Percentiles rank a stretch among this genome's conserved stretches.
Conservation (phyloP, 129 eudicot genomes). For the Dittrichia graveolens region DNA sequence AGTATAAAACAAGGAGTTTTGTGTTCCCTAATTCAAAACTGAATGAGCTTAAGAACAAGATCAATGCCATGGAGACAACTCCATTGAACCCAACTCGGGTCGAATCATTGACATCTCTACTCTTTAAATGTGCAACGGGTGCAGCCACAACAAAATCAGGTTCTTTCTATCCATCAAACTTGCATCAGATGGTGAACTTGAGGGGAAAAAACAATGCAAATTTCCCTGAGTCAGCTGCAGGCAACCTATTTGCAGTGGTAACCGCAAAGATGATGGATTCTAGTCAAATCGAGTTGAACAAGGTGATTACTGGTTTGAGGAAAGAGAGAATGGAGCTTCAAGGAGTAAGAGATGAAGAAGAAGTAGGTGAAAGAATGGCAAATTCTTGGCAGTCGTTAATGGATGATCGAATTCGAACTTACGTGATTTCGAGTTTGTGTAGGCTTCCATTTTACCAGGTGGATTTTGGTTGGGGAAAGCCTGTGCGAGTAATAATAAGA, state of each 20-base stretch:
- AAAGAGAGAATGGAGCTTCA: constrained; percentile 9
- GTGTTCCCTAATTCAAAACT: constrained; percentile 25
- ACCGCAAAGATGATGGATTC: neutral
- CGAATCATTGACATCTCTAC: constrained; percentile 15
- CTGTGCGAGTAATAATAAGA: neutral
- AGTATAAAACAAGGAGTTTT: constrained; percentile 5
- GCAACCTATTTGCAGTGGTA: constrained; percentile 9
- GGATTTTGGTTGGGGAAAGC: constrained; percentile 36
- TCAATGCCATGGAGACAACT: neutral
- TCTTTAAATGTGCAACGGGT: neutral
- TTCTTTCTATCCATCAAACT: neutral
- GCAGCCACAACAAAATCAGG: neutral
- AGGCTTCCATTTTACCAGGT: constrained; percentile 21
- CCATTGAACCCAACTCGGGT: constrained; percentile 12
- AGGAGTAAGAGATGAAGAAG: neutral
- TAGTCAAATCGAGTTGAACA: neutral
- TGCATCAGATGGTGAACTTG: constrained; percentile 7
- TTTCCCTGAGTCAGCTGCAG: neutral
- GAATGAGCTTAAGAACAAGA: constrained; percentile 10
- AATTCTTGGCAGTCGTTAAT: neutral
- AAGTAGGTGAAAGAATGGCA: neutral
- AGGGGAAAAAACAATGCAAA: neutral
- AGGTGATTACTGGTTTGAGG: neutral
- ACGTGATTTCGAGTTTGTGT: neutral
- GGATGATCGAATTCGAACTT: neutral